phyloP scores from a whole-genome alignment of 2,329 filamentous ascomycete genomes.

The Fusarium longipes region DNA sequence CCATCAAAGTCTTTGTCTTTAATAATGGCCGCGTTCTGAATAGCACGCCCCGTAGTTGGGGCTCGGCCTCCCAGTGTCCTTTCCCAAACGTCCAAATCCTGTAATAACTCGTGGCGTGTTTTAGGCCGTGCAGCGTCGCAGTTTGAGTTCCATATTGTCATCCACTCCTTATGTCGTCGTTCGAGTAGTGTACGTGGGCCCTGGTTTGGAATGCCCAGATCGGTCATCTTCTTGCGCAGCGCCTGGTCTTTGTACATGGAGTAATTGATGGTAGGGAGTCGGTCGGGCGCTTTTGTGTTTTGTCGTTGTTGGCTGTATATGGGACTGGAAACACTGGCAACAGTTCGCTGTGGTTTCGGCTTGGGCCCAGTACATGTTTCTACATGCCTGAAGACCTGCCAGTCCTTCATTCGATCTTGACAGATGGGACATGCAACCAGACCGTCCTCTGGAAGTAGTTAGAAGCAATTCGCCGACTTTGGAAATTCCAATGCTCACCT shows the following conservation, averaged over 20 bases:
- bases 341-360: conserved; percentile 8
- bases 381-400: conserved; percentile 82
- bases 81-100: conserved; percentile 89
- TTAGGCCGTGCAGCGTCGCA: conserved; percentile 84
- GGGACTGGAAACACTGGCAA: conserved; percentile 16
- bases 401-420: conserved; percentile 79
- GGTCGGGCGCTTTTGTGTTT: conserved; percentile 62
- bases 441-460: conserved; percentile 69
- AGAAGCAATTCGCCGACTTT: background rate
- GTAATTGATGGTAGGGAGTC: conserved; percentile 86
- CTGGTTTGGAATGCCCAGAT: conserved; percentile 79
- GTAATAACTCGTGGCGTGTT: conserved; percentile 75
- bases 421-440: conserved; percentile 89
- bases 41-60: conserved; percentile 50
- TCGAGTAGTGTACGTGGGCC: conserved; percentile 79
- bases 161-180: conserved; percentile 88
- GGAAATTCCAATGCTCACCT: conserved; percentile 25
- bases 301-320: conserved; percentile 41
- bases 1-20: conserved; percentile 92
- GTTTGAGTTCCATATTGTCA: conserved; percentile 96
- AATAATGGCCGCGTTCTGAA: conserved; percentile 61
- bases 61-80: conserved; percentile 77
- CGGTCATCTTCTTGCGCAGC: conserved; percentile 82
- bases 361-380: conserved; percentile 68
- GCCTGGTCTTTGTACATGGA: conserved; percentile 83